Percentiles rank a stretch among this genome's conserved stretches.
Evolutionary conservation across 331 rosid species (phyloP).

Genomic region (Saraca asoca): DNA sequence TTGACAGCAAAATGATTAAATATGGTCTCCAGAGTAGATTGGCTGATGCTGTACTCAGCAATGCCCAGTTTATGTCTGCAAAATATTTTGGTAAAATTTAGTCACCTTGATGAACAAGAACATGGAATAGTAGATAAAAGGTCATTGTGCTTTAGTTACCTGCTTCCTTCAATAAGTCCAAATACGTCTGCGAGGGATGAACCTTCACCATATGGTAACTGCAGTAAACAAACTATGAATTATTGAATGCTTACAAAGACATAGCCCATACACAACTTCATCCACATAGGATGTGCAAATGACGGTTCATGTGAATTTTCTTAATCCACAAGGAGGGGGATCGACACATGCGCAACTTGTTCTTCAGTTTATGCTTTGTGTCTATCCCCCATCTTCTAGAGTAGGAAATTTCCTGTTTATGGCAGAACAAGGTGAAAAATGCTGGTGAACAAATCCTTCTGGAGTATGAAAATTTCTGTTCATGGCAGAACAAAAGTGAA

Average conservation of each 20-base stretch:
- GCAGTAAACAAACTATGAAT: conserved; percentile 39
- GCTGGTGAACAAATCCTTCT: not conserved
- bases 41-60: conserved; percentile 93
- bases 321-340: too few species aligned
- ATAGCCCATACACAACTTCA: conserved; percentile 8
- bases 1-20: conserved; percentile 90
- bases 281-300: too few species aligned
- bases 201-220: conserved; percentile 70
- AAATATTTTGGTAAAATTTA: conserved; percentile 33
- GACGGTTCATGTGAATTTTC: too few species aligned
- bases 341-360: too few species aligned
- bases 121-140: not conserved
- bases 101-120: conserved; percentile 23
- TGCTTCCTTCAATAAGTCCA: conserved; percentile 77
- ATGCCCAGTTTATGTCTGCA: conserved; percentile 68
- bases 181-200: conserved; percentile 86
- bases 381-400: not conserved
- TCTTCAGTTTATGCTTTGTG: too few species aligned
- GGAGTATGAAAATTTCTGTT: too few species aligned
- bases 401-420: conserved; percentile 7
- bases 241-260: conserved; percentile 15
- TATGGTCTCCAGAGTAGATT: conserved; percentile 86
- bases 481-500: too few species aligned
- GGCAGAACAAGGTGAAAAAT: conserved; percentile 8
- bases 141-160: conserved; percentile 43